These are phyloP conservation scores for Choanephora cucurbitarum DNA, from an alignment of 371 early-diverging fungal species.

Conservation along the genomic window DNA sequence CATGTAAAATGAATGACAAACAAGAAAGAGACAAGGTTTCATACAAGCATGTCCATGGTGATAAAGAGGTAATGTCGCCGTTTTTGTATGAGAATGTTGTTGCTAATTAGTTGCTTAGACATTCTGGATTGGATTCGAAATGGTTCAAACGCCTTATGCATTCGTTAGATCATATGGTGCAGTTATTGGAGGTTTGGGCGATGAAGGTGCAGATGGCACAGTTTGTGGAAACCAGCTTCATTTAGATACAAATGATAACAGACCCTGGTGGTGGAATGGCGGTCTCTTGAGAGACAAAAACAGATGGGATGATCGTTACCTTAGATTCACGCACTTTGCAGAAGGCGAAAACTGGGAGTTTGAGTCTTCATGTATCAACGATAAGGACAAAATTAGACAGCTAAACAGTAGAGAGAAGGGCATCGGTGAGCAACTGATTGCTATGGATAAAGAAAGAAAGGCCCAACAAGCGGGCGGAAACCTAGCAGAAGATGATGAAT, in stretches of 20 bases:
- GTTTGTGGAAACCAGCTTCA: slow-evolving; percentile 62
- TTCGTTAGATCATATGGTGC: slow-evolving; percentile 55
- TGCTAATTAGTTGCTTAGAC: slow-evolving; percentile 23
- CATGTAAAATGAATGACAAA: slow-evolving; percentile 60
- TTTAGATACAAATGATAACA: slow-evolving; percentile 30
- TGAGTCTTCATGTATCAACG: slow-evolving; percentile 31
- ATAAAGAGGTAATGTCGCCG: slow-evolving; percentile 47
- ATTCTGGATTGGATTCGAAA: slow-evolving; percentile 64
- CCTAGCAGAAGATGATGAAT: slow-evolving; percentile 5
- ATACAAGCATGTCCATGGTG: slow-evolving; percentile 54
- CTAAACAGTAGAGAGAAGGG: slow-evolving; percentile 13
- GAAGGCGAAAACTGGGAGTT: slow-evolving; percentile 38
- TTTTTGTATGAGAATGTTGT: neutral
- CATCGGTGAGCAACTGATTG: slow-evolving; percentile 14
- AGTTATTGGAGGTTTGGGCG: slow-evolving; percentile 56
- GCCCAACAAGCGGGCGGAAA: neutral
- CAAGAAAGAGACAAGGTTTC: slow-evolving; percentile 48
- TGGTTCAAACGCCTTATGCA: slow-evolving; percentile 59
- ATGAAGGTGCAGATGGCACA: slow-evolving; percentile 37
- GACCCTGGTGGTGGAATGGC: slow-evolving; percentile 58
- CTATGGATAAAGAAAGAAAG: slow-evolving; percentile 22
- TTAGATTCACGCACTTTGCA: slow-evolving; percentile 36
- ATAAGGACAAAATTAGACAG: slow-evolving; percentile 28
- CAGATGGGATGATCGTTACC: slow-evolving; percentile 32
- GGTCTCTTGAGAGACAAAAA: slow-evolving; percentile 53